These are phyloP conservation scores for Geotrichum cucujoidarum DNA, from an alignment of 1,139 yeast genomes.

Conservation along the genomic window DNA sequence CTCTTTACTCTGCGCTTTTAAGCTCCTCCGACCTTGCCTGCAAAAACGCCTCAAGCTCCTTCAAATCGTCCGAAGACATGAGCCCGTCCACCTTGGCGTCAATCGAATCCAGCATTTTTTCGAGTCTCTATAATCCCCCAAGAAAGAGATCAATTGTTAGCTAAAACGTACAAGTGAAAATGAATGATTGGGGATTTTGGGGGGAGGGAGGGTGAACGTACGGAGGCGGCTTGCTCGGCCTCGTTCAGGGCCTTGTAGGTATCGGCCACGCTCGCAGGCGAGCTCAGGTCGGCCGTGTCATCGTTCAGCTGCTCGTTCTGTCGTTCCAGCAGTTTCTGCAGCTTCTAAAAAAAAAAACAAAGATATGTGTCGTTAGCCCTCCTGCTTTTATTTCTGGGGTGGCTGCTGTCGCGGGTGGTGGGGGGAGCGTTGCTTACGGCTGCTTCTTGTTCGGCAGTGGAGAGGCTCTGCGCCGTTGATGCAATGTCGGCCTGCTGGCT, in stretches of 20 bases:
- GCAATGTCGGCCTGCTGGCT: background rate
- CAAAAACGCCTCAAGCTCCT: slow-evolving; percentile 28
- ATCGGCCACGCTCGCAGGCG: slow-evolving; percentile 39
- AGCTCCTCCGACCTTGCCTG: background rate
- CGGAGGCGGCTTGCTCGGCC: slow-evolving; percentile 53
- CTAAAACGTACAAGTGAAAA: background rate
- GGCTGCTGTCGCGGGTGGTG: too few species aligned
- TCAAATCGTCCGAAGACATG: slow-evolving; percentile 31
- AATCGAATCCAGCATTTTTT: slow-evolving; percentile 50
- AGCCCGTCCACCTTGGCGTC: slow-evolving; percentile 53
- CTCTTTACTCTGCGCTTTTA: too few species aligned
- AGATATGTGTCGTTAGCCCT: background rate
- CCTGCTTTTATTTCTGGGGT: too few species aligned
- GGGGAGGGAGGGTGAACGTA: too few species aligned
- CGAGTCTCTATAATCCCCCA: slow-evolving; percentile 41
- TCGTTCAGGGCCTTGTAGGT: slow-evolving; percentile 49
- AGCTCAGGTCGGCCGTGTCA: background rate
- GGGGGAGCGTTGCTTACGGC: background rate
- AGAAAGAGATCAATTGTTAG: too few species aligned
- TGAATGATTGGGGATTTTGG: too few species aligned
- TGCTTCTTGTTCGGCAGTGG: background rate
- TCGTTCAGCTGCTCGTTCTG: background rate
- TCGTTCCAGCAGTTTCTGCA: background rate
- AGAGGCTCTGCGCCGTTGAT: background rate
- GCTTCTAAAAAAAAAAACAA: background rate